Evolutionary conservation across 345 rosid species (phyloP).

Genomic region (Eucalyptus cloeziana): DNA sequence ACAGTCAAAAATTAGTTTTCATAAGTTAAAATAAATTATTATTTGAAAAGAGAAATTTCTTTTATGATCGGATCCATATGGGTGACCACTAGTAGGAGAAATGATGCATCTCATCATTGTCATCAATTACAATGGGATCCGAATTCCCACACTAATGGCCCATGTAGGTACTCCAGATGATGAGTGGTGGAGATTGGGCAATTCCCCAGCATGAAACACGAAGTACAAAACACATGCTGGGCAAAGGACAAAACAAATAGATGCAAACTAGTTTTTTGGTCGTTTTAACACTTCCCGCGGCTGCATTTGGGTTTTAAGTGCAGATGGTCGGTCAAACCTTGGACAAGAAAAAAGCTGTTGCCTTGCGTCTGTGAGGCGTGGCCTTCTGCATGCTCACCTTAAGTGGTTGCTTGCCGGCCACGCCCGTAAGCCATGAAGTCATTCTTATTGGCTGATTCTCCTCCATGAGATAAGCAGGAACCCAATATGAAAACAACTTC

Average conservation of each 20-base stretch:
- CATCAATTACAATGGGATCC: background rate
- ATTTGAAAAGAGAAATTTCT: background rate
- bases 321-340: background rate
- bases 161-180: background rate
- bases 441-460: background rate
- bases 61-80: background rate
- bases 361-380: background rate
- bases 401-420: background rate
- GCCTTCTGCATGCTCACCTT: background rate
- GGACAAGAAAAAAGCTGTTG: background rate
- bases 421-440: background rate
- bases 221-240: background rate
- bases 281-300: background rate
- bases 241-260: background rate
- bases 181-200: background rate
- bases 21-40: background rate
- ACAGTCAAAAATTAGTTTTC: fast-evolving
- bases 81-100: background rate
- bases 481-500: background rate
- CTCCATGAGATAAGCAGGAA: background rate
- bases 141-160: background rate
- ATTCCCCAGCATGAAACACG: background rate
- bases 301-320: background rate
- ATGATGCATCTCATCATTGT: background rate
- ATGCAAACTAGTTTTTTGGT: background rate